phyloP scores from a whole-genome alignment of 768 basidiomycete species.

The Hydnomerulius pinastri region DNA sequence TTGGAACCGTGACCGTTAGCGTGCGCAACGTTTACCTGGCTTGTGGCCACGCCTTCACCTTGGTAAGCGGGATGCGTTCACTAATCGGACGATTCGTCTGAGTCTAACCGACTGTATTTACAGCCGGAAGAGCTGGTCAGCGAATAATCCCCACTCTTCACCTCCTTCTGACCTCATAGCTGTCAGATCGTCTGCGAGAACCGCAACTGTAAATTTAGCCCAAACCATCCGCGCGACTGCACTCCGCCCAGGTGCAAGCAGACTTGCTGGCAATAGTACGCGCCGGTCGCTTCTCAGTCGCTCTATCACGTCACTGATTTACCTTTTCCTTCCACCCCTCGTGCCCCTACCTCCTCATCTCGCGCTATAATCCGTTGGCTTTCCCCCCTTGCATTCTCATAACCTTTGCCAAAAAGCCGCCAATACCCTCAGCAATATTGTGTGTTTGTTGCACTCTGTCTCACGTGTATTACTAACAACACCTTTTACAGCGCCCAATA shows the following conservation, averaged over 20 bases:
- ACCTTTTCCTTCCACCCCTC: background rate
- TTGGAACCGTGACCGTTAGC: conserved; percentile 19
- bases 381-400: conserved; percentile 1
- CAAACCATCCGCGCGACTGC: conserved; percentile 48
- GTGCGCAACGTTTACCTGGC: conserved; percentile 49
- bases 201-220: conserved; percentile 54
- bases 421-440: conserved; percentile 49
- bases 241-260: conserved; percentile 43
- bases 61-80: conserved; percentile 34
- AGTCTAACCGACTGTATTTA: conserved; percentile 3
- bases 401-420: conserved; percentile 33
- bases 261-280: conserved; percentile 53
- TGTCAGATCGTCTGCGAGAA: conserved; percentile 49
- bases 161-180: conserved; percentile 8
- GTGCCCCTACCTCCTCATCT: background rate
- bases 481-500: conserved; percentile 39
- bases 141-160: background rate
- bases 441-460: conserved; percentile 21
- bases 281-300: conserved; percentile 5
- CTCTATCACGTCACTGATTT: background rate
- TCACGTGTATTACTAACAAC: conserved; percentile 1
- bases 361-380: conserved; percentile 1
- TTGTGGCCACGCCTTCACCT: conserved; percentile 49
- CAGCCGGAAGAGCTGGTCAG: conserved; percentile 42
- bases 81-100: conserved; percentile 1